Percentiles rank a stretch among this genome's conserved stretches.
Evolutionary conservation across 768 basidiomycete genomes (phyloP).

Genomic region (Trametopsis cervina): DNA sequence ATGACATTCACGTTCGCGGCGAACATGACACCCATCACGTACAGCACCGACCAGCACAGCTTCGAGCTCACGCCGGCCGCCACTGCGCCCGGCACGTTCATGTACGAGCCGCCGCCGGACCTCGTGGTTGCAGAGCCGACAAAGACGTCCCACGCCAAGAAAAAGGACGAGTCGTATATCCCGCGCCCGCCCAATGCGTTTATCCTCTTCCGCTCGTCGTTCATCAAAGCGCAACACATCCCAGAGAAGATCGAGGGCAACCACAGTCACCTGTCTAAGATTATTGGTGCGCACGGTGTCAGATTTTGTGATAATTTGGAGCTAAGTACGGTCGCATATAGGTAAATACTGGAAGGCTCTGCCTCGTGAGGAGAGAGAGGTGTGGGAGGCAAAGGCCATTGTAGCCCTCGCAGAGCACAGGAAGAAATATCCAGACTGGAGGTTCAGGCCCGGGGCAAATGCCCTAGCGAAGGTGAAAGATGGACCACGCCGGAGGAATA

Average conservation of each 20-base stretch:
- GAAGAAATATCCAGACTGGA: constrained; percentile 72
- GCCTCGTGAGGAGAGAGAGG: constrained; percentile 54
- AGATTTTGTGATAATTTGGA: no score
- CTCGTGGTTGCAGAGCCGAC: constrained; percentile 29
- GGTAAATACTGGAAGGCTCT: constrained; percentile 74
- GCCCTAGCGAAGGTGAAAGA: constrained; percentile 37
- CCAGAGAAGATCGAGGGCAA: constrained; percentile 76
- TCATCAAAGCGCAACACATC: constrained; percentile 68
- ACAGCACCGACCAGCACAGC: constrained; percentile 30
- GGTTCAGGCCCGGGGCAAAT: constrained; percentile 63
- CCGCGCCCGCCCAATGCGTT: constrained; percentile 83
- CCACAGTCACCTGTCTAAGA: constrained; percentile 74
- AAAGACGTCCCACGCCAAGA: constrained; percentile 48
- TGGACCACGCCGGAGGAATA: constrained; percentile 29
- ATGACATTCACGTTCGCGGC: constrained; percentile 58
- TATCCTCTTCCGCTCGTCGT: constrained; percentile 76
- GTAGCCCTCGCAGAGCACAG: constrained; percentile 70
- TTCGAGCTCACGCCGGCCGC: constrained; percentile 24
- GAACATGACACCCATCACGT: constrained; percentile 50
- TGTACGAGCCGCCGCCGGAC: constrained; percentile 17
- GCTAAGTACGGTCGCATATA: constrained; percentile 20
- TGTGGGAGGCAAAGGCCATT: constrained; percentile 72
- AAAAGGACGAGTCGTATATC: constrained; percentile 67
- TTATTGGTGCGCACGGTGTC: constrained; percentile 70
- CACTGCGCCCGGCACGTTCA: constrained; percentile 16